Evolutionary conservation across 306 rosid genomes (phyloP).

Genomic region (Corylus avellana): DNA sequence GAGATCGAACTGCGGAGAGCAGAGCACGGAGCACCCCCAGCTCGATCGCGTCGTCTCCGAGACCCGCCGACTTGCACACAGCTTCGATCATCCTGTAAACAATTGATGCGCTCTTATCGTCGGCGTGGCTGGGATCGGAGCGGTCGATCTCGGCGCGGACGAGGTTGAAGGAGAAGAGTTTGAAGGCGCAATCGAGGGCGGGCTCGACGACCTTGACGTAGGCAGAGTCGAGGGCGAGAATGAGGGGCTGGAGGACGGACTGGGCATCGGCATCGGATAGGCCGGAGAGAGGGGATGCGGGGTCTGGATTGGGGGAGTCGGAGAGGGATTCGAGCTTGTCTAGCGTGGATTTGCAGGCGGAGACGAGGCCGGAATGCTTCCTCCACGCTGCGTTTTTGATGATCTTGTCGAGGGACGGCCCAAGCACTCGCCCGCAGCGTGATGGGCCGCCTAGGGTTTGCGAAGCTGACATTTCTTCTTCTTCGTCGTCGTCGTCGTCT

Average conservation of each 20-base stretch:
- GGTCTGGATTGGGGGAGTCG: conserved; percentile 37
- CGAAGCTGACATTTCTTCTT: conserved; percentile 68
- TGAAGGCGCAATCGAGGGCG: conserved; percentile 86
- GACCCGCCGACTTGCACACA: conserved; percentile 75
- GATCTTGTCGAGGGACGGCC: conserved; percentile 94
- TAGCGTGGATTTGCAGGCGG: conserved; percentile 81
- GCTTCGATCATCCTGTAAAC: conserved; percentile 66
- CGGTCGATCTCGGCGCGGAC: conserved; percentile 73
- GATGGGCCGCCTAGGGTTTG: conserved; percentile 91
- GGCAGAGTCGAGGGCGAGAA: conserved; percentile 77
- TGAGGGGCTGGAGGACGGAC: conserved; percentile 67
- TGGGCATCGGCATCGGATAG: conserved; percentile 70
- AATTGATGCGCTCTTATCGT: conserved; percentile 4
- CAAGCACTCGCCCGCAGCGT: conserved; percentile 81
- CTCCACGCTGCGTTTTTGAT: conserved; percentile 99
- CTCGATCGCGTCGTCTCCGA: conserved; percentile 86
- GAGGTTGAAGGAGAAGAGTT: conserved; percentile 84
- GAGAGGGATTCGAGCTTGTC: conserved; percentile 85
- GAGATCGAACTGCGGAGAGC: conserved; percentile 84
- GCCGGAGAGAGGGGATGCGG: conserved; percentile 62
- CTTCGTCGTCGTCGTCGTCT: background rate
- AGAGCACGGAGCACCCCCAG: conserved; percentile 73
- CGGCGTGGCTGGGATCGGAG: conserved; percentile 25
- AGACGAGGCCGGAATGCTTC: conserved; percentile 91
- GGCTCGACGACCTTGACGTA: conserved; percentile 93